Evolutionary conservation across 495 filamentous ascomycete species (phyloP), one percentile per base, ranked within the genome.

Genomic region (Amphirosellinia nigrospora): DNA sequence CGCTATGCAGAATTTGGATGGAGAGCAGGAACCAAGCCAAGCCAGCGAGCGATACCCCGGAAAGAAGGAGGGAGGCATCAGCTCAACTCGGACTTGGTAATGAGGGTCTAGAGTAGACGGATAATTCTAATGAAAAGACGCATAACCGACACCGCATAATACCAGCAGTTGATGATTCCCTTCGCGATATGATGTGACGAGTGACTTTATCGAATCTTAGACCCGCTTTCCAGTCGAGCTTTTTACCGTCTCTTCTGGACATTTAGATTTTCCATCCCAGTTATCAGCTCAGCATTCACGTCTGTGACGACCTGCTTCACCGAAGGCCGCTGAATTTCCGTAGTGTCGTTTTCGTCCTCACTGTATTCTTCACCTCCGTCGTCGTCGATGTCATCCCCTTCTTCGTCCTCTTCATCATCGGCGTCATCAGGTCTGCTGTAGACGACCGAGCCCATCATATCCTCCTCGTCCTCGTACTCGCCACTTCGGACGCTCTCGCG

Each of bases 281-380:
- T 86, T 36, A 87, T 86, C 36, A 84, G 60, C 75, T 86, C 85
- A 8, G 82, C 86, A 61, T 79, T 75, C 0, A 78, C n/a, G 66
- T 87, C 86, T 23, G 74, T 53, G 4, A 76, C 73, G 6, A 72
- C 72, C 4, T 48, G n/a, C 63, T 67, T 71, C 64, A 72, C 48
- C 15, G 61, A 13, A 61, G 32, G 50, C 7, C 68, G 56, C 11
- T 56, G 66, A 6, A 73, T 76, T 3, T 75, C 72, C n/a, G 60
- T 69, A 1, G 69, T 75, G 11, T 72, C 73, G 30, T 75, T 74
- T 52, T 75, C 79, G 19, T 78, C 77, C 4, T 83, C 81, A 32
- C 78, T 76, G 72, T 66, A n/a, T 60, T 70, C 45, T 11, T 59
- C 64, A 30, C 78, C 73, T 32, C 70, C 67, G 38, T 69, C 69